Base-by-base conservation (phyloP, 345 rosid genomes). In the Lumnitzera littorea region DNA sequence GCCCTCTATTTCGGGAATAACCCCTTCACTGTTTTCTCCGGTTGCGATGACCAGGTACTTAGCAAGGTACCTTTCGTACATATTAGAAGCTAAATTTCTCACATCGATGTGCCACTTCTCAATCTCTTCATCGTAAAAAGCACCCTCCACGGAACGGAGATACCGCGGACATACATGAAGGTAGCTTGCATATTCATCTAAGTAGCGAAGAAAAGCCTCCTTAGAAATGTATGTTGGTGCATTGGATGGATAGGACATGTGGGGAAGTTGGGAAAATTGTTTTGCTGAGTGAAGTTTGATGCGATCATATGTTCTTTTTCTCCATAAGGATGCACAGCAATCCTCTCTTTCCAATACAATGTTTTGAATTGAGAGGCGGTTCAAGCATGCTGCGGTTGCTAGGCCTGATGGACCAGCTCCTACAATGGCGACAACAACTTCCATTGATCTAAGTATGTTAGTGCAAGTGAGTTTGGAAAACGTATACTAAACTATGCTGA, bases 321-420 rank as follows among this genome's bases (percentile, higher is more conserved):
- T 82, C 90, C 94, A 87, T 0, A 84, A 74, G 57, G 88, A 72
- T 14, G 83, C 84, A 27, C 55, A 76, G 16, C 81, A 77, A 3
- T 80, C 84, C 50, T 80, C 90, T 64, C 66, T 71, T 61, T 87
- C 90, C 3, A 82, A 27, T 1, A 84, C 70, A 13, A 84, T 48
- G 60, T 78, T 70, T 0, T 83, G 75, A 20, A 82, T 65, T 24
- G 56, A 54, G 1, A 66, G 66, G 12, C 60, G 70, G 61, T 73
- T 78, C 0, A 87, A 71, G 63, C 86, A 87, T 1, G 82, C 86
- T 4, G 85, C 63, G 1, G 86, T 64, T 0, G 85, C 82, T 27
- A 84, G 56, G 50, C 88, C 91, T 6, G 88, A 70, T 43, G 95
- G 95, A n/a, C 87, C 91, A 2, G 84, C 82, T 10, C 95, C 88